Conservation (phyloP, 139 green algal species). For the Haematococcus lacustris region DNA sequence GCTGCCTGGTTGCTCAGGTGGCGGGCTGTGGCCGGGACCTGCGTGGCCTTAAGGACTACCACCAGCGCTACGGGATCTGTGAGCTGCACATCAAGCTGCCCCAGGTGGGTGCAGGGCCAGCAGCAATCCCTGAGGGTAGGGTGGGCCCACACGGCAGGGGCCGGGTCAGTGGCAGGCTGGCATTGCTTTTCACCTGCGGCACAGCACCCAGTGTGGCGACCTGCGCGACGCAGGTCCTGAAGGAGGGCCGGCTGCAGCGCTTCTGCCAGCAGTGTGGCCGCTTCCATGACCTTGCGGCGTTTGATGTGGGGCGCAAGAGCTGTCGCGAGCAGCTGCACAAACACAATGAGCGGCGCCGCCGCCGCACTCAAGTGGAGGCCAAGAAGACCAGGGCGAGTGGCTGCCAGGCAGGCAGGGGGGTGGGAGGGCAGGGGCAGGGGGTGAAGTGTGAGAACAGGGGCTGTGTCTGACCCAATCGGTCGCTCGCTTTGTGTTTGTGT, state of each 20-base stretch:
- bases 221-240: conserved; percentile 48
- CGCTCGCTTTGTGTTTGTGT: neutral
- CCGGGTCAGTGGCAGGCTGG: no score
- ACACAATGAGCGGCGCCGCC: conserved; percentile 62
- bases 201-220: no score
- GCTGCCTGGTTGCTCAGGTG: conserved; percentile 36
- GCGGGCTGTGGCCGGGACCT: conserved; percentile 53
- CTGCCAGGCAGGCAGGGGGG: no score
- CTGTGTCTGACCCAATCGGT: neutral
- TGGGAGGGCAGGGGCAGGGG: no score
- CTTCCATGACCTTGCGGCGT: conserved; percentile 81
- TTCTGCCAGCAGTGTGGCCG: conserved; percentile 90
- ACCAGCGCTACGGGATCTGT: conserved; percentile 80
- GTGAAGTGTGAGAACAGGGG: no score
- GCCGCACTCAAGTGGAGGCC: conserved; percentile 20
- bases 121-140: no score
- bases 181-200: no score
- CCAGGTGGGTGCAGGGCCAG: neutral
- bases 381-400: conserved; percentile 10
- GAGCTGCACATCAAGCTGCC: conserved; percentile 14
- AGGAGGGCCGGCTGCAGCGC: conserved; percentile 62
- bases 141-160: no score
- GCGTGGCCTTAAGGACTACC: conserved; percentile 70
- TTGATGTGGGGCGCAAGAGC: conserved; percentile 77
- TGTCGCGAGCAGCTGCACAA: conserved; percentile 70